A percentile compares a stretch with the other conserved stretches of the same genome.
Conservation (phyloP, 2,329 filamentous ascomycete genomes). For the Amphichorda felina region DNA sequence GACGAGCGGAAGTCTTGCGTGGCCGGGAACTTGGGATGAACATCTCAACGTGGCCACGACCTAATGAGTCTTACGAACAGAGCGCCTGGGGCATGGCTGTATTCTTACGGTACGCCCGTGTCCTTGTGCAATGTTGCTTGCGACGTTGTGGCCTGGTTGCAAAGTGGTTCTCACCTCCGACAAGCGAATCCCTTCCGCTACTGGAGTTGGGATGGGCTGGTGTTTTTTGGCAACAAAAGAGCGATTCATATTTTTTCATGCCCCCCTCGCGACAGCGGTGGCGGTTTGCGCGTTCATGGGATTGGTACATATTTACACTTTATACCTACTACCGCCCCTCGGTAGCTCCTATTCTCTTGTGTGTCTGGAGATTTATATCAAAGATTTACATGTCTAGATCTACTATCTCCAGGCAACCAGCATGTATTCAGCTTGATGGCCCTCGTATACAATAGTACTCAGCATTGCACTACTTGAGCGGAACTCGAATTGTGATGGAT, state of each 20-base stretch:
- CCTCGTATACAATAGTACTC: too few species aligned
- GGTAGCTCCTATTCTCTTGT: constrained; percentile 5
- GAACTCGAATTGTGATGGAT: too few species aligned
- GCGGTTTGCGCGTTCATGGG: constrained; percentile 1
- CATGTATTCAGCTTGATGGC: too few species aligned
- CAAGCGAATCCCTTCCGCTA: not conserved
- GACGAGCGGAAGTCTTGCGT: constrained; percentile 11
- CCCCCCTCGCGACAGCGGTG: not conserved
- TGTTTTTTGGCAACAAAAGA: not conserved
- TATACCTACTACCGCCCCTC: constrained; percentile 4
- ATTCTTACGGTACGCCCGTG: not conserved
- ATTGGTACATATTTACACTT: constrained; percentile 5
- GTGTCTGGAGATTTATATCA: too few species aligned
- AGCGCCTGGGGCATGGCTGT: constrained; percentile 5
- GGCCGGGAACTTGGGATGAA: constrained; percentile 4
- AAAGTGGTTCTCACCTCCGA: constrained; percentile 4
- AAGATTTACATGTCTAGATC: too few species aligned
- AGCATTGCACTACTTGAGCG: too few species aligned
- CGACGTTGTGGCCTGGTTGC: not conserved
- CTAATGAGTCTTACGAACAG: constrained; percentile 19
- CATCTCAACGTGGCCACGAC: constrained; percentile 17
- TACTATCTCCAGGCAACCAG: too few species aligned
- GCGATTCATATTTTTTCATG: constrained; percentile 1
- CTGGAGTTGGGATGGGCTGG: constrained; percentile 1
- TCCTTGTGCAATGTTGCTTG: constrained; percentile 2